phyloP scores from a whole-genome alignment of 2,329 filamentous ascomycete genomes.

The Paramyrothecium sp. region DNA sequence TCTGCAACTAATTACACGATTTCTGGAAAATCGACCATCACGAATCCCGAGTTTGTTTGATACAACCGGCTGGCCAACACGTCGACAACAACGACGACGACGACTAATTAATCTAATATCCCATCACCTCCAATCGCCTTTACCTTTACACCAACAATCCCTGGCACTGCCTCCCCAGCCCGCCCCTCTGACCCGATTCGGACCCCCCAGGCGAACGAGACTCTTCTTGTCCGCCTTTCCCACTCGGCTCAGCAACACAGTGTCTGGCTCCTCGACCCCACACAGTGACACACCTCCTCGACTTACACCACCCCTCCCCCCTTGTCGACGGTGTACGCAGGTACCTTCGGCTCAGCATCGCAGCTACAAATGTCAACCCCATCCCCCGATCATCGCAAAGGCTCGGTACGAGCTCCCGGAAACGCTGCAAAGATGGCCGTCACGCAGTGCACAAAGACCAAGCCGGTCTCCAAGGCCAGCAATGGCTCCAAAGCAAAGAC shows the following conservation, averaged over 20 bases:
- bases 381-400: conserved; percentile 59
- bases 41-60: conserved; percentile 20
- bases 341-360: conserved; percentile 30
- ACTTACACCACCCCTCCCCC: conserved; percentile 18
- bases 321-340: conserved; percentile 19
- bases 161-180: conserved; percentile 15
- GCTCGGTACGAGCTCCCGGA: conserved; percentile 45
- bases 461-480: conserved; percentile 52
- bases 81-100: conserved; percentile 18
- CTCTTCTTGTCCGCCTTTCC: conserved; percentile 24
- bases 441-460: conserved; percentile 57
- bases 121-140: conserved; percentile 17
- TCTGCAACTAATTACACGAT: conserved; percentile 22
- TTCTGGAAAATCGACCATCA: conserved; percentile 12
- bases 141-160: conserved; percentile 13
- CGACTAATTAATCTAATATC: conserved; percentile 26
- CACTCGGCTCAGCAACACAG: conserved; percentile 22
- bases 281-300: conserved; percentile 19
- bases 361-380: conserved; percentile 61
- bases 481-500: conserved; percentile 64
- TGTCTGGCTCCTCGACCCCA: conserved; percentile 9
- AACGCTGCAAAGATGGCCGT: conserved; percentile 59
- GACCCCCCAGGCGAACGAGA: conserved; percentile 16
- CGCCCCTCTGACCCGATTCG: conserved; percentile 19
- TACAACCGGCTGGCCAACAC: conserved; percentile 15